Percentiles rank a stretch among this genome's conserved stretches.
phyloP scores from a whole-genome alignment of 179 eudicot genomes.

The Heliamphora pulchella region DNA sequence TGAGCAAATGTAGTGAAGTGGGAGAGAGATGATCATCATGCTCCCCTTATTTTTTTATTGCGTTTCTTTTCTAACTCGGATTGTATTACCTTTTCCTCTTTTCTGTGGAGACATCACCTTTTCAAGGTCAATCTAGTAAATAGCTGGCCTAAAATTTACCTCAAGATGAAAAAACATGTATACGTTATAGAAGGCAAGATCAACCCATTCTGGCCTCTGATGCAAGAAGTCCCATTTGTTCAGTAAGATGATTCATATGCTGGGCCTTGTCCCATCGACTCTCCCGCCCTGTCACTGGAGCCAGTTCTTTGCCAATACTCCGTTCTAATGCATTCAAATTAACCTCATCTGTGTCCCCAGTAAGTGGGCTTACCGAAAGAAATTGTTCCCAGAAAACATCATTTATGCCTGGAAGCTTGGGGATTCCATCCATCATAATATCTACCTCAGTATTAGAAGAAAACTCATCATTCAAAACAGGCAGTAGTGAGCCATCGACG shows the following conservation, averaged over 20 bases:
- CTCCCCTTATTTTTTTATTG: too few relatives aligned
- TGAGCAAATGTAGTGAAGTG: neutral
- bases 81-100: neutral
- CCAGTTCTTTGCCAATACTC: conserved; percentile 29
- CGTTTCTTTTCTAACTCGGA: neutral
- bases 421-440: conserved; percentile 24
- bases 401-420: conserved; percentile 49
- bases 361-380: conserved; percentile 31
- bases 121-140: conserved; percentile 1
- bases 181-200: conserved; percentile 16
- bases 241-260: conserved; percentile 41
- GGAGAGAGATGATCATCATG: neutral
- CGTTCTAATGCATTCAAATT: conserved; percentile 27
- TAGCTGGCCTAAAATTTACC: conserved; percentile 19
- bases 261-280: conserved; percentile 36
- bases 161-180: conserved; percentile 15
- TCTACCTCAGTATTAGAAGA: conserved; percentile 29
- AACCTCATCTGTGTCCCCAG: conserved; percentile 32
- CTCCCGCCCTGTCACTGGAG: conserved; percentile 20
- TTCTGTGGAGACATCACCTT: neutral
- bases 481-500: conserved; percentile 23
- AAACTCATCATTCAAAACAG: conserved; percentile 23
- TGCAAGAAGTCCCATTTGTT: conserved; percentile 49
- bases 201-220: conserved; percentile 34
- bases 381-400: conserved; percentile 62